Conservation (phyloP, 2,329 filamentous ascomycete species). For the Cytospora paraplurivora region DNA sequence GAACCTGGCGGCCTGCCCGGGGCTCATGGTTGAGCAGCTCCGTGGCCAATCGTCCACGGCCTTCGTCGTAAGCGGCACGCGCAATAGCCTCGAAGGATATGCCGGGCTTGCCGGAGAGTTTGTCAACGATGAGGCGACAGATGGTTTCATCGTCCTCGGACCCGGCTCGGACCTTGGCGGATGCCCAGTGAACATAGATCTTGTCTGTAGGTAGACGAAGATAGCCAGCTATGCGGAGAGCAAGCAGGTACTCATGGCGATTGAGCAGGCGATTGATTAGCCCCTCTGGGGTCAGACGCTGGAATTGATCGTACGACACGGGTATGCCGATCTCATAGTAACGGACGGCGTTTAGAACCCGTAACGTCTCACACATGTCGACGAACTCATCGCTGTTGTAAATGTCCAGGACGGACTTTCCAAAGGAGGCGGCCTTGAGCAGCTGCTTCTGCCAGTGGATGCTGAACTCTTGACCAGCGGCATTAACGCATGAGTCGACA, state of each 20-base stretch:
- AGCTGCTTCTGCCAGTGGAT: slow-evolving; percentile 92
- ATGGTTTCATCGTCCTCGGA: slow-evolving; percentile 85
- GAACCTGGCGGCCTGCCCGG: slow-evolving; percentile 92
- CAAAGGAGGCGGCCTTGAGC: slow-evolving; percentile 94
- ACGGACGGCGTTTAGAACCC: slow-evolving; percentile 88
- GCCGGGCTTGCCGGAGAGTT: slow-evolving; percentile 82
- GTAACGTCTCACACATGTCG: slow-evolving; percentile 92
- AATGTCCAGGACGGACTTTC: slow-evolving; percentile 93
- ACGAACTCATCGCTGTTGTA: slow-evolving; percentile 99
- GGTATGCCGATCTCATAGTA: slow-evolving; percentile 91
- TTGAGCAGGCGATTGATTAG: slow-evolving; percentile 86
- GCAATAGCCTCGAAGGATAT: slow-evolving; percentile 97
- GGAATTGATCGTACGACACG: slow-evolving; percentile 90
- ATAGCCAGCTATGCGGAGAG: slow-evolving; percentile 85
- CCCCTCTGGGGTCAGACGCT: slow-evolving; percentile 84
- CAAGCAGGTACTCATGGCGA: slow-evolving; percentile 87
- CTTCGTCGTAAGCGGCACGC: slow-evolving; percentile 90
- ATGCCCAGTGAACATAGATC: slow-evolving; percentile 97
- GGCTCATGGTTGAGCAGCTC: slow-evolving; percentile 92
- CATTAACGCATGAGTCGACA: slow-evolving; percentile 90
- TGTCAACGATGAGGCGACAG: slow-evolving; percentile 82
- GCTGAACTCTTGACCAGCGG: slow-evolving; percentile 89
- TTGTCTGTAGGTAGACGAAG: slow-evolving; percentile 82
- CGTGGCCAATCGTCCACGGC: slow-evolving; percentile 83
- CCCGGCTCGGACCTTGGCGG: slow-evolving; percentile 85